Percentiles rank a stretch among this genome's conserved stretches.
These are phyloP conservation scores for Torulaspora gathmanii DNA, from an alignment of 805 yeast species.

Conservation along the genomic window DNA sequence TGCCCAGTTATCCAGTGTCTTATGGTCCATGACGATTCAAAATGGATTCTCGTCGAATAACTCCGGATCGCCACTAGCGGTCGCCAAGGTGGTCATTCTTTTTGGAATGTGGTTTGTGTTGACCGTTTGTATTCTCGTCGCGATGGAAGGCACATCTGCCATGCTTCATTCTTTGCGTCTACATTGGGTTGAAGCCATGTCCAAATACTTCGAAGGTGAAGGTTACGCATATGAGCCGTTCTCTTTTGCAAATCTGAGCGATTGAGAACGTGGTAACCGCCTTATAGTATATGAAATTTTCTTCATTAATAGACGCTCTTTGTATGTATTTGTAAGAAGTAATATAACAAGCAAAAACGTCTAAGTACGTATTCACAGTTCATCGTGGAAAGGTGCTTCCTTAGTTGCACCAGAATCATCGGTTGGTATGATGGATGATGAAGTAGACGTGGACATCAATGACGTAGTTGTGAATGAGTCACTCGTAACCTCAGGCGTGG, in stretches of 20 bases:
- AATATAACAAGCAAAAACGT: not conserved
- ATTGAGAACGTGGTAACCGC: not conserved
- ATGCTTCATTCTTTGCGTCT: conserved; percentile 97
- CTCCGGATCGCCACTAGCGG: conserved; percentile 55
- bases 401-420: not conserved
- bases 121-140: conserved; percentile 84
- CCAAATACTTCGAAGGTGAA: conserved; percentile 95
- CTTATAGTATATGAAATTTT: not conserved
- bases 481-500: not conserved
- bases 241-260: conserved; percentile 43
- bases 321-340: conserved; percentile 3
- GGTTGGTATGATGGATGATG: not conserved
- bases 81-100: conserved; percentile 66
- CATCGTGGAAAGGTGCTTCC: conserved; percentile 17
- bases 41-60: conserved; percentile 58
- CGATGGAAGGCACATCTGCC: conserved; percentile 99
- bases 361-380: conserved; percentile 10
- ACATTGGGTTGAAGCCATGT: conserved; percentile 99
- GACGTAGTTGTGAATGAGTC: not conserved
- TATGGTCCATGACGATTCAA: conserved; percentile 93
- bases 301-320: not conserved
- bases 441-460: not conserved
- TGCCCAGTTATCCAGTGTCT: conserved; percentile 89
- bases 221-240: conserved; percentile 91
- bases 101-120: conserved; percentile 94